Evolutionary conservation across 2,329 filamentous ascomycete species (phyloP).

Genomic region (Fusarium sp.): DNA sequence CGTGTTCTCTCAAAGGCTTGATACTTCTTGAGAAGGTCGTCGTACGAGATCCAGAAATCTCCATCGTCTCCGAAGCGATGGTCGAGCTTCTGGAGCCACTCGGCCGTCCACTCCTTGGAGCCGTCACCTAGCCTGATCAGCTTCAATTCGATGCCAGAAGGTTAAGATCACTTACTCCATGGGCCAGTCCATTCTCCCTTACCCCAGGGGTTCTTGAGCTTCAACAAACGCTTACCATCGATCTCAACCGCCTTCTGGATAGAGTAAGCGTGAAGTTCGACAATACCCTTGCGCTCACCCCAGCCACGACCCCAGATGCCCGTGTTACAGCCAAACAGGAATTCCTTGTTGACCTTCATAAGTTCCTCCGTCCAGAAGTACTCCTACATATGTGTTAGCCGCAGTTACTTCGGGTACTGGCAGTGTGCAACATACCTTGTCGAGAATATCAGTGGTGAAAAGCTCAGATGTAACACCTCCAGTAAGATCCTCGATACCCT

Average conservation of each 20-base stretch:
- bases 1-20: slow-evolving; percentile 70
- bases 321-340: slow-evolving; percentile 74
- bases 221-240: slow-evolving; percentile 71
- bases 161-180: slow-evolving; percentile 65
- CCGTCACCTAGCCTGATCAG: slow-evolving; percentile 68
- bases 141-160: fast-evolving
- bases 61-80: slow-evolving; percentile 84
- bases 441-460: slow-evolving; percentile 75
- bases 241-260: slow-evolving; percentile 70
- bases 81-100: slow-evolving; percentile 78
- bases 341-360: slow-evolving; percentile 81
- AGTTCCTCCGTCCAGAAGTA: slow-evolving; percentile 83
- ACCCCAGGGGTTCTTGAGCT: slow-evolving; percentile 83
- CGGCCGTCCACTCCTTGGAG: slow-evolving; percentile 85
- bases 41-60: slow-evolving; percentile 71
- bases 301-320: slow-evolving; percentile 53
- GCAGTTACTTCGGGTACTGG: fast-evolving
- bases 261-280: slow-evolving; percentile 71
- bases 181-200: slow-evolving; percentile 83
- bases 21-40: slow-evolving; percentile 70
- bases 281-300: slow-evolving; percentile 66
- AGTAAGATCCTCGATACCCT: slow-evolving; percentile 70
- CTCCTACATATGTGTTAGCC: slow-evolving; percentile 42
- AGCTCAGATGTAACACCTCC: slow-evolving; percentile 77
- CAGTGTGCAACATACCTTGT: slow-evolving; percentile 67